Percentiles rank a stretch among this genome's conserved stretches.
Evolutionary conservation across 345 rosid genomes (phyloP).

Genomic region (Trapa incisa): DNA sequence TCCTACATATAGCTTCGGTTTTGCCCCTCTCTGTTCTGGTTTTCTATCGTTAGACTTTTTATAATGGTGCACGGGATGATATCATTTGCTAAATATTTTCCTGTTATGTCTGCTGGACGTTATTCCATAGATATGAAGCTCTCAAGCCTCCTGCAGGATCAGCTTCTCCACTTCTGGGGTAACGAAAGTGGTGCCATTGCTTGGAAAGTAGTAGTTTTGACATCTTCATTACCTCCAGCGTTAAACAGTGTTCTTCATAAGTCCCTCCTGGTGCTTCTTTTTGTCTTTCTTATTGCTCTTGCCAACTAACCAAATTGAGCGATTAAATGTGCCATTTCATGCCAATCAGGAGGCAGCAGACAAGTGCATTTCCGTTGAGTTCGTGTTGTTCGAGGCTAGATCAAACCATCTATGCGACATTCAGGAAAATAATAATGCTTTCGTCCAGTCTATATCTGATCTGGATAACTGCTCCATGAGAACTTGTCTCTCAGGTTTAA

Average conservation of each 20-base stretch:
- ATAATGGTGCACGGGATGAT: not conserved
- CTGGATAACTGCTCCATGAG: constrained; percentile 73
- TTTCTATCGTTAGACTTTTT: constrained; percentile 18
- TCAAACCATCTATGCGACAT: constrained; percentile 35
- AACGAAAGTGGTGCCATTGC: constrained; percentile 44
- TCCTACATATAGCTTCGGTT: constrained; percentile 21
- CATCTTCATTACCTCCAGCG: constrained; percentile 41
- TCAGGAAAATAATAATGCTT: constrained; percentile 37
- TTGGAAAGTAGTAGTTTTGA: constrained; percentile 57
- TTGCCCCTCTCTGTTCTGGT: constrained; percentile 27
- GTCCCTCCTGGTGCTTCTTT: constrained; percentile 47
- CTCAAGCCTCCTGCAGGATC: constrained; percentile 49
- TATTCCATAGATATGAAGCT: constrained; percentile 39
- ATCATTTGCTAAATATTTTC: not conserved
- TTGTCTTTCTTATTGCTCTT: constrained; percentile 2
- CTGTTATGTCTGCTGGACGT: constrained; percentile 1
- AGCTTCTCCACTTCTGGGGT: constrained; percentile 62
- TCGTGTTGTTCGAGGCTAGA: constrained; percentile 46
- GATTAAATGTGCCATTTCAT: constrained; percentile 4
- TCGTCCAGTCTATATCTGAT: constrained; percentile 50
- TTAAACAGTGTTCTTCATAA: constrained; percentile 26
- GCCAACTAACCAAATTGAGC: not conserved
- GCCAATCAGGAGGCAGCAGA: constrained; percentile 61
- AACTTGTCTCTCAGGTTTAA: constrained; percentile 50
- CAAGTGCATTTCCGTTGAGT: constrained; percentile 63